A percentile compares a stretch with the other conserved stretches of the same genome.
phyloP scores from a whole-genome alignment of 306 rosid genomes.

The Vachellia collinsii region DNA sequence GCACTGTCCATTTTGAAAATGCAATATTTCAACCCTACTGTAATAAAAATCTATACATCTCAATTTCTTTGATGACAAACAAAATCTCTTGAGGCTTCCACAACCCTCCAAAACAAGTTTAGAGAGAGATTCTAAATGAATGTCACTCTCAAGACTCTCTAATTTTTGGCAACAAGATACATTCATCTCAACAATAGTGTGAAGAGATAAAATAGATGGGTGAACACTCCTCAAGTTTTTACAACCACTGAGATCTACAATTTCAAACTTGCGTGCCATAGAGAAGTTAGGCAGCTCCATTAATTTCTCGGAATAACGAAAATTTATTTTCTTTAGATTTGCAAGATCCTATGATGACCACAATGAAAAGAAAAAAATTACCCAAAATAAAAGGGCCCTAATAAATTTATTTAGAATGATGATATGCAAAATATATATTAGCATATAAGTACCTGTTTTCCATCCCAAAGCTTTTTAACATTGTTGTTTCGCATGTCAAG shows the following conservation, averaged over 20 bases:
- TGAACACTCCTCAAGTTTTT: neutral
- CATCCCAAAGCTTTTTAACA: neutral
- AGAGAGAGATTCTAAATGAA: neutral
- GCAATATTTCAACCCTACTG: too few species aligned
- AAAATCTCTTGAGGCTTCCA: too few species aligned
- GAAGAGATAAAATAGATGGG: neutral
- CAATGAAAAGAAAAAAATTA: neutral
- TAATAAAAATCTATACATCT: too few species aligned
- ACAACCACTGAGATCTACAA: fast-evolving
- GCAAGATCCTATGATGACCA: neutral
- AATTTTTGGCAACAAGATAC: neutral
- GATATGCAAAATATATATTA: neutral
- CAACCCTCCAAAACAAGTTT: neutral
- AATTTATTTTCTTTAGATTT: neutral
- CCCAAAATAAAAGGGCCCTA: neutral
- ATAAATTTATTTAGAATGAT: neutral
- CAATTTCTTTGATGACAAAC: neutral
- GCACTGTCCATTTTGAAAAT: neutral
- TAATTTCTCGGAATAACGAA: neutral
- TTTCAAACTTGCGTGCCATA: neutral
- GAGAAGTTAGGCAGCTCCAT: neutral
- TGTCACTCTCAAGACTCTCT: neutral
- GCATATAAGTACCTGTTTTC: neutral
- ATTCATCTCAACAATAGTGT: neutral
- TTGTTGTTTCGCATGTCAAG: neutral